These are phyloP conservation scores for Citrus inodora DNA, from an alignment of 345 rosid species.

Conservation along the genomic window DNA sequence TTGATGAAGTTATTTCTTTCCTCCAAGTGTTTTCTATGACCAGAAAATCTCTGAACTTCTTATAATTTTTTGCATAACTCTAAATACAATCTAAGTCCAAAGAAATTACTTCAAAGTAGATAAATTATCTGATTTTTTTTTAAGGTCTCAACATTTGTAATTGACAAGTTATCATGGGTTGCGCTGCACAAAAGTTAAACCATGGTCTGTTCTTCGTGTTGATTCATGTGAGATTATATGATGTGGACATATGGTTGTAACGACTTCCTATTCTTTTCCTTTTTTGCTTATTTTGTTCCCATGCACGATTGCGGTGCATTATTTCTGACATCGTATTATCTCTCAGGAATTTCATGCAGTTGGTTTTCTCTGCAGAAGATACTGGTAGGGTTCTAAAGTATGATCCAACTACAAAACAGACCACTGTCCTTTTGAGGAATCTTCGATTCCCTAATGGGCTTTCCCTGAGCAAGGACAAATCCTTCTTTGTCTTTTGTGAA, in stretches of 20 bases:
- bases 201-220: background rate
- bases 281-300: background rate
- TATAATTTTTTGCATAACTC: background rate
- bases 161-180: background rate
- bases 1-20: background rate
- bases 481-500: constrained; percentile 73
- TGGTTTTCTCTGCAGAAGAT: constrained; percentile 65
- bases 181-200: background rate
- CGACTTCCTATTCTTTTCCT: background rate
- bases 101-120: no score
- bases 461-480: constrained; percentile 82
- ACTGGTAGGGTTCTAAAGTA: constrained; percentile 80
- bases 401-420: constrained; percentile 58
- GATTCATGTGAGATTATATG: background rate
- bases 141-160: background rate
- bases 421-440: constrained; percentile 62
- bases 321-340: constrained; percentile 9
- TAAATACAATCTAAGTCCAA: background rate
- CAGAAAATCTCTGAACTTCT: background rate
- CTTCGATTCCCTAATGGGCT: constrained; percentile 86
- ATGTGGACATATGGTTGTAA: background rate
- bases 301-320: background rate
- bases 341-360: constrained; percentile 86
- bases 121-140: background rate
- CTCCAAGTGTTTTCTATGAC: background rate